Percentiles rank a stretch among this genome's conserved stretches.
phyloP scores from a whole-genome alignment of 2,329 filamentous ascomycete species.

The Talaromyces amestolkiae region DNA sequence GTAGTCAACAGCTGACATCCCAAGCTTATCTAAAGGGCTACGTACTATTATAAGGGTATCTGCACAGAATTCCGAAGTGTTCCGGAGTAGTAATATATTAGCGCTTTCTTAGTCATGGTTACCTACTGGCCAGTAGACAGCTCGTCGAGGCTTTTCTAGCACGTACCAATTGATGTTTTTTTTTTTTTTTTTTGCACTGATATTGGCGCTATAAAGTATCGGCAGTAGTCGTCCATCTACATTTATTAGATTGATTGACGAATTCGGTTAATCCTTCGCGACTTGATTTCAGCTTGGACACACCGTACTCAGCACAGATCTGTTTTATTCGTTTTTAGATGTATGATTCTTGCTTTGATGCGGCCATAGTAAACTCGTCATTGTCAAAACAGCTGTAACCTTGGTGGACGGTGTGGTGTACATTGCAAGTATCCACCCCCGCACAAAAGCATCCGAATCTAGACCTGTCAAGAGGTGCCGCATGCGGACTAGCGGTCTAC shows the following conservation, averaged over 20 bases:
- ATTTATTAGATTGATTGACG: neutral
- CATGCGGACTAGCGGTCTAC: neutral
- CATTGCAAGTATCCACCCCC: slow-evolving; percentile 2
- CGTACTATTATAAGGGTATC: neutral
- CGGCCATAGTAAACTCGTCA: neutral
- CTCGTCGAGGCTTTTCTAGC: neutral
- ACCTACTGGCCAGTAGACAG: neutral
- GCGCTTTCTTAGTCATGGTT: neutral
- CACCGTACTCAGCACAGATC: neutral
- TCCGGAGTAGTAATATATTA: neutral
- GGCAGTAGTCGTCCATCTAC: neutral
- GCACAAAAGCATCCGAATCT: slow-evolving; percentile 2
- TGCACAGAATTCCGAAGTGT: neutral
- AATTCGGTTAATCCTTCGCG: neutral
- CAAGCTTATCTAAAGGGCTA: neutral
- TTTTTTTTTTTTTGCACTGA: neutral
- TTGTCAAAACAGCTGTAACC: neutral
- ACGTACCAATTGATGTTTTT: neutral
- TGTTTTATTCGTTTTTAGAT: neutral
- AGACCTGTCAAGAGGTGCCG: neutral
- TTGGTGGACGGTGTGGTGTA: neutral
- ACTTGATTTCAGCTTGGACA: neutral
- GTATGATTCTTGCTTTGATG: neutral
- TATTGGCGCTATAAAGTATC: neutral
- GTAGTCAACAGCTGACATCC: neutral